phyloP scores from a whole-genome alignment of 176 grass and related monocot genomes.

The Aegilops speltoides region DNA sequence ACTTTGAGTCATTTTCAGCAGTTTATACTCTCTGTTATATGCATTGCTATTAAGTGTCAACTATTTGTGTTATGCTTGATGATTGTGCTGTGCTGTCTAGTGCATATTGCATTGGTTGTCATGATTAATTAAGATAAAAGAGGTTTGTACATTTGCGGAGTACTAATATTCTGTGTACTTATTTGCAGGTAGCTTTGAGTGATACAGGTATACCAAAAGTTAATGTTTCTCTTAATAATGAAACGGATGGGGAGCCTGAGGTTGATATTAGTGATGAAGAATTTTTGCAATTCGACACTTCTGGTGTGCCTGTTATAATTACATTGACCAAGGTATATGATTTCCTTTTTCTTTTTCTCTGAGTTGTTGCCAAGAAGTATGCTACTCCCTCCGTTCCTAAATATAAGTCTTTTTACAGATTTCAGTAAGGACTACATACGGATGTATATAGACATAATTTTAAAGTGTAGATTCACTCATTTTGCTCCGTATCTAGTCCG shows the following conservation, averaged over 20 bases:
- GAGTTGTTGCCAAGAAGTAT: neutral
- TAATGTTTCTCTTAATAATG: conserved; percentile 58
- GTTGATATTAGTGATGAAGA: conserved; percentile 84
- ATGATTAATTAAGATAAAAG: neutral
- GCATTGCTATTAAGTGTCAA: neutral
- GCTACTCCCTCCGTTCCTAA: neutral
- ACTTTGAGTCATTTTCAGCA: neutral
- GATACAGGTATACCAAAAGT: conserved; percentile 97
- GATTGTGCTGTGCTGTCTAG: neutral
- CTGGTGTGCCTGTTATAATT: conserved; percentile 77
- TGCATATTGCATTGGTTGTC: conserved; percentile 6
- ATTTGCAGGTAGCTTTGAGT: conserved; percentile 74
- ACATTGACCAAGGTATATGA: conserved; percentile 78
- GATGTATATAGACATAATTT: too few relatives aligned
- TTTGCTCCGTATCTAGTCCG: too few relatives aligned
- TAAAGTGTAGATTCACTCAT: too few relatives aligned
- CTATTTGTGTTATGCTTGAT: conserved; percentile 5
- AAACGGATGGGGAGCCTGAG: conserved; percentile 74
- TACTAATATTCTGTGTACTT: conserved; percentile 13
- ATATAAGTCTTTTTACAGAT: too few relatives aligned
- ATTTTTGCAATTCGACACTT: conserved; percentile 95
- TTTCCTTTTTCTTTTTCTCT: neutral
- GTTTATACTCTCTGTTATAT: neutral
- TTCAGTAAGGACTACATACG: too few relatives aligned
- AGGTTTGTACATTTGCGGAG: neutral